Conservation (phyloP, 306 rosid genomes). For the Senna tora region DNA sequence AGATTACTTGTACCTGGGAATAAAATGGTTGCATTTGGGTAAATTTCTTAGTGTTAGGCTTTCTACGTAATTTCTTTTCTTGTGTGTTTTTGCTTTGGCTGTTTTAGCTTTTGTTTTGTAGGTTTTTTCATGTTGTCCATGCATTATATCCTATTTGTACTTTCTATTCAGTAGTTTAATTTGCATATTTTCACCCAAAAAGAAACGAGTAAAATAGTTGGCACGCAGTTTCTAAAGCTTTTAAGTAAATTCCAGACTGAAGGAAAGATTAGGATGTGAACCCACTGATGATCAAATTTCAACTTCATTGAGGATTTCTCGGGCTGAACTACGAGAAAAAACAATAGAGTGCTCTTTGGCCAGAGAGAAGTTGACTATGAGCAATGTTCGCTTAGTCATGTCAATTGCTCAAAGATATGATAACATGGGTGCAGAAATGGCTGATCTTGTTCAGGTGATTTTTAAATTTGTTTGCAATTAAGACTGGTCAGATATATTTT, state of each 20-base stretch:
- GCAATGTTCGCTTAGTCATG: constrained; percentile 92
- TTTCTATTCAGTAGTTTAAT: no score
- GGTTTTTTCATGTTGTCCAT: no score
- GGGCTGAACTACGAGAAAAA: constrained; percentile 62
- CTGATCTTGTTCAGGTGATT: constrained; percentile 92
- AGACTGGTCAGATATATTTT: constrained; percentile 9
- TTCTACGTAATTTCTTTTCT: no score
- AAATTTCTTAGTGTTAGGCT: no score
- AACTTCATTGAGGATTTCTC: constrained; percentile 72
- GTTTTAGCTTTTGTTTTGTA: no score
- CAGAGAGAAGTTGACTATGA: constrained; percentile 90
- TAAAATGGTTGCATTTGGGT: not conserved
- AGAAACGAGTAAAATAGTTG: not conserved
- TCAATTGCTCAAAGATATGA: constrained; percentile 96
- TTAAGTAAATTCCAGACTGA: constrained; percentile 61
- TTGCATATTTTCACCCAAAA: no score
- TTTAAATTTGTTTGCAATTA: constrained; percentile 18
- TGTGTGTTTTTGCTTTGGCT: no score
- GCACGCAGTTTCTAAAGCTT: constrained; percentile 27
- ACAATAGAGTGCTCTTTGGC: constrained; percentile 78
- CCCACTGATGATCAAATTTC: constrained; percentile 91
- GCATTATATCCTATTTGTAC: no score
- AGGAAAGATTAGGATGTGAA: constrained; percentile 81
- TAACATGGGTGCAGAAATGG: constrained; percentile 90
- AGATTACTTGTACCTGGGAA: constrained; percentile 12